A percentile compares a stretch with the other conserved stretches of the same genome.
Conservation (phyloP, 2,329 filamentous ascomycete genomes). For the Thielaviopsis punctulata region DNA sequence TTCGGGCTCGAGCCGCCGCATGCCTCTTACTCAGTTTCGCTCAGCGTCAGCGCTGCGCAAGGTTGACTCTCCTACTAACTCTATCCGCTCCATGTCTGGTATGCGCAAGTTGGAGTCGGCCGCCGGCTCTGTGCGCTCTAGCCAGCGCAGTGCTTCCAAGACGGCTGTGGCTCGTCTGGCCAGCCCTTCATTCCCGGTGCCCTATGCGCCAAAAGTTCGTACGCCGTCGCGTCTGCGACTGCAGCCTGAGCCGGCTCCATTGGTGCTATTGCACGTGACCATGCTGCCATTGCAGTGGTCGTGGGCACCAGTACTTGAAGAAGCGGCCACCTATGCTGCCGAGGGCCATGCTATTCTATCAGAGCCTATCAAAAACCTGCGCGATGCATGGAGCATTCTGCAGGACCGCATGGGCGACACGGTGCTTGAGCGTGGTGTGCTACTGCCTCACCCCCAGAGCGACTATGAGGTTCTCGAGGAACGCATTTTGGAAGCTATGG, state of each 20-base stretch:
- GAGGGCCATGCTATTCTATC: constrained; percentile 18
- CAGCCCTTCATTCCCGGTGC: constrained; percentile 33
- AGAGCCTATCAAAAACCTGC: constrained; percentile 31
- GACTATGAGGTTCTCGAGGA: constrained; percentile 71
- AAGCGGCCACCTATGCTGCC: constrained; percentile 13
- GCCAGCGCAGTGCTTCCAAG: constrained; percentile 28
- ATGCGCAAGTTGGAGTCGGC: constrained; percentile 55
- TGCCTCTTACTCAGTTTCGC: constrained; percentile 46
- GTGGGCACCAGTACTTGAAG: constrained; percentile 40
- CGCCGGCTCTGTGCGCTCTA: constrained; percentile 36
- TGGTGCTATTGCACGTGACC: constrained; percentile 64
- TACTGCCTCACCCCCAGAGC: constrained; percentile 61
- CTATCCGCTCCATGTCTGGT: constrained; percentile 48
- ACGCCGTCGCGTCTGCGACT: constrained; percentile 42
- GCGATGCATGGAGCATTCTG: constrained; percentile 47
- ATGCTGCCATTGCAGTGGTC: constrained; percentile 52
- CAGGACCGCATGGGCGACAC: constrained; percentile 57
- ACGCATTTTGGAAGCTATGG: constrained; percentile 55
- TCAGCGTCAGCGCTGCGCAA: constrained; percentile 48
- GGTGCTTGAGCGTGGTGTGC: constrained; percentile 53
- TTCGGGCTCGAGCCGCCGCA: constrained; percentile 24
- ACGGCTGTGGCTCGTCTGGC: constrained; percentile 35
- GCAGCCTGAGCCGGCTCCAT: constrained; percentile 42
- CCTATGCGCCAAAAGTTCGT: constrained; percentile 36
- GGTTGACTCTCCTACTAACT: background rate